Evolutionary conservation across 768 basidiomycete species (phyloP).

Genomic region (Paxillus ammoniavirescens): DNA sequence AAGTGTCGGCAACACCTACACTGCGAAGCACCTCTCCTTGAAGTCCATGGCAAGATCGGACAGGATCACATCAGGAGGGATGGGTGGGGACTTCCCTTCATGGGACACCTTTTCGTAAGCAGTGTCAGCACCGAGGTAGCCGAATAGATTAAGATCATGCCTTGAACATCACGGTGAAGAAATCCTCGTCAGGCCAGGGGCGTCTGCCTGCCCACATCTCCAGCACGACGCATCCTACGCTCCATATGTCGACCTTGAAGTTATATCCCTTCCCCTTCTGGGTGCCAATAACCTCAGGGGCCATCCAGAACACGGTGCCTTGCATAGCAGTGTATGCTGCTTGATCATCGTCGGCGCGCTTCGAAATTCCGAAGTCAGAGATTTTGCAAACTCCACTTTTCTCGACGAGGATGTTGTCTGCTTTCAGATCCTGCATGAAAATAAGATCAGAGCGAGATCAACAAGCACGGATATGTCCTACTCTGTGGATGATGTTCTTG

Average conservation of each 20-base stretch:
- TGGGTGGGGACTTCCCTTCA: conserved; percentile 81
- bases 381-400: conserved; percentile 93
- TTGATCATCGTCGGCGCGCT: conserved; percentile 85
- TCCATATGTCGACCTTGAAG: conserved; percentile 98
- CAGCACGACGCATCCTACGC: conserved; percentile 94
- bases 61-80: conserved; percentile 80
- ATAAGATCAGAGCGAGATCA: conserved; percentile 5
- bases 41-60: conserved; percentile 82
- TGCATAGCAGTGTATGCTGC: conserved; percentile 91
- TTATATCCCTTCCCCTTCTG: conserved; percentile 85
- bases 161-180: conserved; percentile 92
- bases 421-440: conserved; percentile 79
- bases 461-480: conserved; percentile 31
- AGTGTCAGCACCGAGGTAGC: background rate
- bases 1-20: conserved; percentile 46
- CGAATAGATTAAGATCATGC: conserved; percentile 38
- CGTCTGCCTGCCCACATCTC: conserved; percentile 99
- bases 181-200: conserved; percentile 91
- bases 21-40: conserved; percentile 83
- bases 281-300: conserved; percentile 89
- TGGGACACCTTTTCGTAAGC: conserved; percentile 64
- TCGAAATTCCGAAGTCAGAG: conserved; percentile 98
- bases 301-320: conserved; percentile 99
- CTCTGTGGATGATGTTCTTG: conserved; percentile 89
- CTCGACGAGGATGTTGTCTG: conserved; percentile 97